phyloP scores from a whole-genome alignment of 2,329 filamentous ascomycete species.

The Ophiostoma ulmi region DNA sequence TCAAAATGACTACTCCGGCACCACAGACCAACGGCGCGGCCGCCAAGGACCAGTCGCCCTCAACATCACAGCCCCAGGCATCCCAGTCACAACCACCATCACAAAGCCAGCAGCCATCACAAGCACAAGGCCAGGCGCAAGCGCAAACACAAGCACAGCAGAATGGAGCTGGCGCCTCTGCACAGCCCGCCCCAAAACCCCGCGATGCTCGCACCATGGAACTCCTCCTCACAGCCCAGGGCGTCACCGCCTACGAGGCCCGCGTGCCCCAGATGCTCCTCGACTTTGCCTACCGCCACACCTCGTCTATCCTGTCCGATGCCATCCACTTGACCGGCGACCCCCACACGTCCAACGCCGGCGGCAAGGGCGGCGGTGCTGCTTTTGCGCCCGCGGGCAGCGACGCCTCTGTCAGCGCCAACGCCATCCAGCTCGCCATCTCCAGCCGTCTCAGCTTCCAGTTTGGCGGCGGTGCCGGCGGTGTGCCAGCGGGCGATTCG shows the following conservation, averaged over 20 bases:
- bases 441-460: constrained; percentile 62
- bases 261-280: constrained; percentile 77
- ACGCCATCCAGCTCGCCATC: constrained; percentile 68
- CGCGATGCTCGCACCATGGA: constrained; percentile 76
- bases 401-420: constrained; percentile 57
- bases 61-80: constrained; percentile 15
- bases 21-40: constrained; percentile 10
- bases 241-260: constrained; percentile 73
- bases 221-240: constrained; percentile 71
- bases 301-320: constrained; percentile 64
- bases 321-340: constrained; percentile 64
- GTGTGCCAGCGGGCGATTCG: constrained; percentile 37
- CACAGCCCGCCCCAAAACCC: constrained; percentile 52
- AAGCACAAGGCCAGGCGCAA: constrained; percentile 11
- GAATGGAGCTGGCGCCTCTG: constrained; percentile 25
- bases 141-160: constrained; percentile 18
- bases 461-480: constrained; percentile 53
- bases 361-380: constrained; percentile 47
- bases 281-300: constrained; percentile 83
- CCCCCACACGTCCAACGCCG: constrained; percentile 58
- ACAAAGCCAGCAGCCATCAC: constrained; percentile 13
- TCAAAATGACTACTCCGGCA: not conserved
- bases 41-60: constrained; percentile 8
- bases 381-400: constrained; percentile 43
- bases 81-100: constrained; percentile 9